Conservation (phyloP, 441 rosid genomes). For the Iberis amara region DNA sequence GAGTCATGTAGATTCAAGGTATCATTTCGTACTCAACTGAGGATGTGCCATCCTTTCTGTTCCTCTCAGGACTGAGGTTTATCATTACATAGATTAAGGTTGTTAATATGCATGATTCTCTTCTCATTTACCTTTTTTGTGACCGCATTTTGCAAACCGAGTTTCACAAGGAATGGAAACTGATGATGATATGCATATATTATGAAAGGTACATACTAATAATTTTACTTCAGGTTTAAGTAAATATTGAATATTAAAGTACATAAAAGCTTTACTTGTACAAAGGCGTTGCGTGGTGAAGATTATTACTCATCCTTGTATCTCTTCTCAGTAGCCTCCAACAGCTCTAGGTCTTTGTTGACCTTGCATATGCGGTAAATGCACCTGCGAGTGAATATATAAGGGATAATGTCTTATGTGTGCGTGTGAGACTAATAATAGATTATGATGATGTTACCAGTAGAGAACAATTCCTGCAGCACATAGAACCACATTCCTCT, state of each 20-base stretch:
- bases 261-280: no score
- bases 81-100: no score
- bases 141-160: no score
- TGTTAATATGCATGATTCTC: no score
- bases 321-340: slow-evolving; percentile 79
- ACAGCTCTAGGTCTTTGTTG: slow-evolving; percentile 55
- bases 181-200: no score
- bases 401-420: not conserved
- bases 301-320: slow-evolving; percentile 48
- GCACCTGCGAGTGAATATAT: slow-evolving; percentile 42
- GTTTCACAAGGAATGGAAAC: no score
- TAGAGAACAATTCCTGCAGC: slow-evolving; percentile 67
- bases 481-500: slow-evolving; percentile 74
- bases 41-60: no score
- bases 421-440: not conserved
- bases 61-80: no score
- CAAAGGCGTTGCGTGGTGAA: not conserved
- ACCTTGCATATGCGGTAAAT: slow-evolving; percentile 66
- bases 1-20: slow-evolving; percentile 80
- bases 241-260: no score
- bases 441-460: slow-evolving; percentile 42
- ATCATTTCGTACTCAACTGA: slow-evolving; percentile 67
- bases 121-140: no score
- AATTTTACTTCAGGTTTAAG: no score
- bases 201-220: no score